phyloP scores from a whole-genome alignment of 805 yeast species.

The Candida silvatica region DNA sequence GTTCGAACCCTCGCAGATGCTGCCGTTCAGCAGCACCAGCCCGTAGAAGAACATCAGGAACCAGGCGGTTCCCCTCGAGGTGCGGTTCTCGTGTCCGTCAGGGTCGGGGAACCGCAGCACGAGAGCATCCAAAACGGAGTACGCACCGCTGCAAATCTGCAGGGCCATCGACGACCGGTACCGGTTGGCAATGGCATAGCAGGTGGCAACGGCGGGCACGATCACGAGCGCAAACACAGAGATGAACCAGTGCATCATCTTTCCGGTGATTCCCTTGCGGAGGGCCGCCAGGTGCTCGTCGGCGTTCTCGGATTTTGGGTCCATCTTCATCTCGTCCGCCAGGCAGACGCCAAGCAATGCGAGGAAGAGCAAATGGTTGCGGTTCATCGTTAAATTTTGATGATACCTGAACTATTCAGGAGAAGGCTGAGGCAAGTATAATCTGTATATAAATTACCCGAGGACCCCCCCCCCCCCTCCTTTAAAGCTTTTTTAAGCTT shows the following conservation, averaged over 20 bases:
- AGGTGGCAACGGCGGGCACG: conserved; percentile 48
- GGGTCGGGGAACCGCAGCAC: conserved; percentile 56
- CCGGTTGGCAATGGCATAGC: conserved; percentile 45
- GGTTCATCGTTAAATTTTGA: no score
- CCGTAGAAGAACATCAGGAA: conserved; percentile 41
- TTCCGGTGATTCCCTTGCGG: conserved; percentile 25
- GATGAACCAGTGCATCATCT: conserved; percentile 58
- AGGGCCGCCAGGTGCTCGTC: conserved; percentile 8
- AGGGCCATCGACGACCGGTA: conserved; percentile 34
- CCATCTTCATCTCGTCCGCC: conserved; percentile 11
- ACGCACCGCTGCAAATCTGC: conserved; percentile 38
- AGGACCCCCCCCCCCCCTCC: no score
- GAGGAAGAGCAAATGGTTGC: background rate
- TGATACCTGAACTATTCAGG: no score
- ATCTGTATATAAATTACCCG: no score
- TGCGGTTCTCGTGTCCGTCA: conserved; percentile 56
- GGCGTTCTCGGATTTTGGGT: conserved; percentile 10
- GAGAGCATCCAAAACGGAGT: conserved; percentile 47
- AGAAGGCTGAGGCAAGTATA: no score
- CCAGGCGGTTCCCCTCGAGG: conserved; percentile 65
- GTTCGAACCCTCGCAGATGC: conserved; percentile 44
- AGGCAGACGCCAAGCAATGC: background rate
- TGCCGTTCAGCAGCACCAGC: conserved; percentile 43
- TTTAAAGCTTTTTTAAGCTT: no score
- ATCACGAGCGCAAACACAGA: conserved; percentile 39